Base-by-base conservation (phyloP, 2,329 filamentous ascomycete species). In the Pseudogymnoascus sp. region DNA sequence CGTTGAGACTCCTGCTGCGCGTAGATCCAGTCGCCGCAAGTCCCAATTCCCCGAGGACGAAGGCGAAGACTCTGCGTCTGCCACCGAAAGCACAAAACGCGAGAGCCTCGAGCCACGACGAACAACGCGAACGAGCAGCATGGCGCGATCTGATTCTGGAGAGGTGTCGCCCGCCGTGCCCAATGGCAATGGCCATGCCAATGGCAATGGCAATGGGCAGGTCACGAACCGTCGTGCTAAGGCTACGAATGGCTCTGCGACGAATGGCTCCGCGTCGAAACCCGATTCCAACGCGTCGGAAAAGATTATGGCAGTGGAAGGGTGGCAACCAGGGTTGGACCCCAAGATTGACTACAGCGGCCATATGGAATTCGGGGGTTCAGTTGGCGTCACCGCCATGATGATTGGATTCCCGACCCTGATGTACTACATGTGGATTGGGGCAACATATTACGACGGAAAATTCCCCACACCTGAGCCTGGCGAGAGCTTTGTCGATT, bases 361-460 rank as follows among this genome's bases (percentile, higher is more conserved):
- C 67, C 79, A 83, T 67, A 83, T 85, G 69, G 96, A 99, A 74
- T 99, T 97, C 73, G 93, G 93, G 67, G 95, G 95, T 64, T 87
- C 90, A 2, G 74, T 83, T n/a, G 93, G 95, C 63, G 88, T 93
- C 45, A 77, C 83, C 14, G 80, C 84, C 69, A 92, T 97, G 85
- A 97, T 97, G 91, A 82, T 92, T 67, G 86, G 89, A 54, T 99
- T 97, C 77, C 95, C 95, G n/a, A 67, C 87, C 39, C 83, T 99
- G 70, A 97, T 97, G 93, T 97, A 91, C 83, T 97, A 97, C 79
- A 96, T 99, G 93, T 97, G 93, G 93, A 87, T 96, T 75, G 95
- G 95, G 61, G 90, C 93, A 36, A 93, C 88, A 60, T 96, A 93
- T 78, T 99, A 97, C 78, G 80, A 91, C 73, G 93, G 93, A 69